Evolutionary conservation across 805 yeast genomes (phyloP).

Genomic region (Saturnispora zaruensis): DNA sequence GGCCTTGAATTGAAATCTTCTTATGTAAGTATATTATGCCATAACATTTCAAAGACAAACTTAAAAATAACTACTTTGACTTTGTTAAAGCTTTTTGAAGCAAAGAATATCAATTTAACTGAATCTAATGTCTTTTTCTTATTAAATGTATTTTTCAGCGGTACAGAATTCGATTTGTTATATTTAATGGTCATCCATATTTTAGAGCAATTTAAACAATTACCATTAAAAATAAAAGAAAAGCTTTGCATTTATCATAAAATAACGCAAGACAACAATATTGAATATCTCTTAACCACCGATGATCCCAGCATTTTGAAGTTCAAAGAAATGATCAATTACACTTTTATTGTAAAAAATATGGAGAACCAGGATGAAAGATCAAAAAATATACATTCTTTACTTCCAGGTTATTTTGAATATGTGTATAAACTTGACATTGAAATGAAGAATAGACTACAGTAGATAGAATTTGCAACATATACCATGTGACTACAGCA

Average conservation of each 20-base stretch:
- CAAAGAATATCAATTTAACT: constrained; percentile 8
- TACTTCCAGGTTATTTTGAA: constrained; percentile 10
- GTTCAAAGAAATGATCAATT: constrained; percentile 11
- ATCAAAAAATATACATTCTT: constrained; percentile 5
- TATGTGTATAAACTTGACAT: constrained; percentile 15
- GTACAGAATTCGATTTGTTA: constrained; percentile 22
- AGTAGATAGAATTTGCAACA: not conserved
- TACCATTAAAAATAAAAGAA: constrained; percentile 1
- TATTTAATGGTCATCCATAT: constrained; percentile 13
- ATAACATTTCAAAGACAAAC: constrained; percentile 14
- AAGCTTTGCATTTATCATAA: constrained; percentile 10
- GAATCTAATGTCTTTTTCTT: constrained; percentile 14
- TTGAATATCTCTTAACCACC: constrained; percentile 9
- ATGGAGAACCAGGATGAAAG: constrained; percentile 14
- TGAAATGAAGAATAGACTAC: not conserved
- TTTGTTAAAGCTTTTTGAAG: constrained; percentile 10
- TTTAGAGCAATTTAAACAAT: constrained; percentile 8
- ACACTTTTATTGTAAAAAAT: constrained; percentile 11
- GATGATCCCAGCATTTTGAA: not conserved
- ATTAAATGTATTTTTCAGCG: constrained; percentile 18
- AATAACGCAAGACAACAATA: constrained; percentile 13
- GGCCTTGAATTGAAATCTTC: constrained; percentile 8
- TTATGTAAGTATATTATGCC: constrained; percentile 17
- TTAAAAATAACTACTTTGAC: constrained; percentile 17
- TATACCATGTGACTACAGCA: not conserved